Evolutionary conservation across 208 protist genomes (phyloP).

Genomic region (Leishmania gerbilli): DNA sequence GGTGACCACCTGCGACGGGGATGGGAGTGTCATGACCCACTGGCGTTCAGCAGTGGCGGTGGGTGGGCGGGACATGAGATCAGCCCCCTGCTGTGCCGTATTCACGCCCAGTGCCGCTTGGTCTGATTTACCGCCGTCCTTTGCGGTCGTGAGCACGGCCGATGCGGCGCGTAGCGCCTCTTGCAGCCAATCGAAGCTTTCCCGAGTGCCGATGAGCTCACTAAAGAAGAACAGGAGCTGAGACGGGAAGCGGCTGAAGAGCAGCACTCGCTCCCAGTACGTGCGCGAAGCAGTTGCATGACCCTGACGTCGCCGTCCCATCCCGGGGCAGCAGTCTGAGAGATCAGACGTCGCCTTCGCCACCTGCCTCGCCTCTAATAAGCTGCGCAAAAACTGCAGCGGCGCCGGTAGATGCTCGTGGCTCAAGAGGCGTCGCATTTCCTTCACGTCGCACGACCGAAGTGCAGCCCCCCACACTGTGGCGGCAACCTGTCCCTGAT

Average conservation of each 20-base stretch:
- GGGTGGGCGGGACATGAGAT: not conserved
- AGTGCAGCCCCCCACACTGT: not conserved
- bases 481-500: not conserved
- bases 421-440: conserved; percentile 11
- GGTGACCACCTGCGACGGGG: not conserved
- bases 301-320: not conserved
- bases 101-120: not conserved
- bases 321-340: not conserved
- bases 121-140: not conserved
- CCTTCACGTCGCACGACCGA: not conserved
- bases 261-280: conserved; percentile 27
- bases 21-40: conserved; percentile 2
- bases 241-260: conserved; percentile 29
- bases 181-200: conserved; percentile 15
- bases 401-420: conserved; percentile 5
- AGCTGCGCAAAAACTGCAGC: conserved; percentile 14
- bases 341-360: not conserved
- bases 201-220: conserved; percentile 29
- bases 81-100: too few species aligned
- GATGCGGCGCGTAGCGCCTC: conserved; percentile 4
- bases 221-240: conserved; percentile 43
- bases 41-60: not conserved
- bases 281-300: not conserved
- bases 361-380: not conserved
- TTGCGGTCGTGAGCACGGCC: not conserved